phyloP scores from a whole-genome alignment of 2,329 filamentous ascomycete species.

The Pseudopyricularia javanii region DNA sequence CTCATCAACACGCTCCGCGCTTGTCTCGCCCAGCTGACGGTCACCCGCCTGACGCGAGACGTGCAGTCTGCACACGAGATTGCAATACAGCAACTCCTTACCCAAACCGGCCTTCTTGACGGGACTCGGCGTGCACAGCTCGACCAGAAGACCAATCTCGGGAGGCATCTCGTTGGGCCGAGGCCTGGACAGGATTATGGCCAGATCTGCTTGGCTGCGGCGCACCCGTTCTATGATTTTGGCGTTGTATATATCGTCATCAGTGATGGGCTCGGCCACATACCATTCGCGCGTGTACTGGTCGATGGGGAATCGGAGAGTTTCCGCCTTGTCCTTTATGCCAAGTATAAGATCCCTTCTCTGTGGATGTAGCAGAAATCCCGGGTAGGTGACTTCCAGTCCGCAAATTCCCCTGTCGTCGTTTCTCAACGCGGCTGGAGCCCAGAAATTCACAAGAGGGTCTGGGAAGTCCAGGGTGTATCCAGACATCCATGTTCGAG shows the following conservation, averaged over 20 bases:
- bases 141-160: not conserved
- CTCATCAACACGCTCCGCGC: not conserved
- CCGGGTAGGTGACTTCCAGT: not conserved
- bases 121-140: not conserved
- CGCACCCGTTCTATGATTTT: not conserved
- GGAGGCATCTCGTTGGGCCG: not conserved
- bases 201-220: not conserved
- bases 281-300: not conserved
- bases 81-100: not conserved
- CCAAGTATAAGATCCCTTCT: not conserved
- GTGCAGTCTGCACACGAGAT: not conserved
- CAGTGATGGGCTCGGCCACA: not conserved
- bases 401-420: not conserved
- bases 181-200: not conserved
- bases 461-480: not conserved
- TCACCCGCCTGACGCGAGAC: not conserved
- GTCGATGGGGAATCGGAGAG: not conserved
- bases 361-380: not conserved
- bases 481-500: not conserved
- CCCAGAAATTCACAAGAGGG: not conserved
- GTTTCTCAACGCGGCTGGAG: not conserved
- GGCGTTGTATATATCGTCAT: not conserved
- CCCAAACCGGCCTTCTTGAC: not conserved
- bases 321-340: not conserved
- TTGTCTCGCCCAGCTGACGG: not conserved